Evolutionary conservation across 2,329 filamentous ascomycete genomes (phyloP), one percentile per base, ranked within the genome.

Genomic region (Penicillium oxalicum): DNA sequence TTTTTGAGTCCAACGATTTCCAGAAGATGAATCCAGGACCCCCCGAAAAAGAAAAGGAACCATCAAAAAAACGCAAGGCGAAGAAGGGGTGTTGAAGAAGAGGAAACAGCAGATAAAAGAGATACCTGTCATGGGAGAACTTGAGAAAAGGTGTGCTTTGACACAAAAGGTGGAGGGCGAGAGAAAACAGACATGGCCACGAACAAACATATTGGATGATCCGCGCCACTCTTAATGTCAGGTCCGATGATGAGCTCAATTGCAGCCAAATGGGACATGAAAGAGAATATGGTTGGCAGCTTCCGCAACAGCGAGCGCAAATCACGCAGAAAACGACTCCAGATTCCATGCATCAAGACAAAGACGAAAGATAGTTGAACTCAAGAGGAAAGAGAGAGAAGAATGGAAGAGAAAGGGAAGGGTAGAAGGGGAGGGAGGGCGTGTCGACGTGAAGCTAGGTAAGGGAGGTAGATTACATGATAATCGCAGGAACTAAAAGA

Each of bases 401-500:
- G 29, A 11, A 32, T 7, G 3, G 54, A 50, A 50, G 59, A 62
- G 53, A 61, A 56, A 58, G 52, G 58, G 52, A 34, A 53, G 49
- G 43, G 50, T 48, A 56, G 54, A 53, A 60, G 50, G 49, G 56
- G 52, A 45, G 51, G 49, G 57, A 55, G 54, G 57, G 53, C 58
- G 53, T 62, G 52, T 54, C 59, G 60, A 63, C 61, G 54, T 62
- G 60, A 64, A 47, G 47, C 29, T 4, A 32, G 43, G 47, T 27
- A 41, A 53, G 44, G 51, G 53, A 46, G 44, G 43, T 37, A 43
- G 51, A 61, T 73, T 71, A 75, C 72, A 75, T 75, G 64, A 75
- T 75, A 55, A 75, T 75, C 12, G 72, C 71, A 45, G 72, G 72
- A 54, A 74, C 72, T 74, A 50, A 32, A 32, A 1, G 5, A 5